Percentiles rank a stretch among this genome's conserved stretches.
These are phyloP conservation scores for Benincasa hispida DNA, from an alignment of 306 rosid genomes.

Conservation along the genomic window DNA sequence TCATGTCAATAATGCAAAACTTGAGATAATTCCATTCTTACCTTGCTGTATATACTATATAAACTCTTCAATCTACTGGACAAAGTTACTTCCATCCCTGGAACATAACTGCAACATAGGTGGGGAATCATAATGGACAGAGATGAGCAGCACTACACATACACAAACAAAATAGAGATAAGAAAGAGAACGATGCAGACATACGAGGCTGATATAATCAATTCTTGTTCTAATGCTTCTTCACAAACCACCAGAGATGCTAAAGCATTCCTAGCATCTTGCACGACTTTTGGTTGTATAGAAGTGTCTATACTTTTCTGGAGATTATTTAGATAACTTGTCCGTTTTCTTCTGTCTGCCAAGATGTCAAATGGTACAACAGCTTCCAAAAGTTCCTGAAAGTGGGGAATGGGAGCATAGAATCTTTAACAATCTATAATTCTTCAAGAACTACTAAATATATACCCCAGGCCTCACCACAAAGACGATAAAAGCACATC, in stretches of 20 bases:
- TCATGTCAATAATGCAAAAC: background rate
- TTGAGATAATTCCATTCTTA: conserved; percentile 12
- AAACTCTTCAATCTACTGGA: conserved; percentile 89
- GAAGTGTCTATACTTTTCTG: conserved; percentile 27
- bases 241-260: conserved; percentile 73
- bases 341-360: conserved; percentile 63
- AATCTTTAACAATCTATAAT: conserved; percentile 1
- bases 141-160: background rate
- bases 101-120: conserved; percentile 65
- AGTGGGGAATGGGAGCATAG: conserved; percentile 7
- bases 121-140: conserved; percentile 6
- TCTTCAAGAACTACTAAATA: conserved; percentile 11
- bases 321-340: conserved; percentile 48
- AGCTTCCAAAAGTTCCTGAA: conserved; percentile 91
- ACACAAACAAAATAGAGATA: background rate
- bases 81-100: conserved; percentile 94
- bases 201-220: conserved; percentile 87
- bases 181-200: conserved; percentile 23
- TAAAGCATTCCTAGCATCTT: conserved; percentile 77
- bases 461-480: background rate
- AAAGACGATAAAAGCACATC: background rate
- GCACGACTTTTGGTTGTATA: conserved; percentile 66
- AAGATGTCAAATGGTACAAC: conserved; percentile 81
- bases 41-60: conserved; percentile 92
- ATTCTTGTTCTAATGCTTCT: conserved; percentile 87